Percentiles rank a stretch among this genome's conserved stretches.
Conservation (phyloP, 2,329 filamentous ascomycete genomes). For the Ophiostoma piceae region DNA sequence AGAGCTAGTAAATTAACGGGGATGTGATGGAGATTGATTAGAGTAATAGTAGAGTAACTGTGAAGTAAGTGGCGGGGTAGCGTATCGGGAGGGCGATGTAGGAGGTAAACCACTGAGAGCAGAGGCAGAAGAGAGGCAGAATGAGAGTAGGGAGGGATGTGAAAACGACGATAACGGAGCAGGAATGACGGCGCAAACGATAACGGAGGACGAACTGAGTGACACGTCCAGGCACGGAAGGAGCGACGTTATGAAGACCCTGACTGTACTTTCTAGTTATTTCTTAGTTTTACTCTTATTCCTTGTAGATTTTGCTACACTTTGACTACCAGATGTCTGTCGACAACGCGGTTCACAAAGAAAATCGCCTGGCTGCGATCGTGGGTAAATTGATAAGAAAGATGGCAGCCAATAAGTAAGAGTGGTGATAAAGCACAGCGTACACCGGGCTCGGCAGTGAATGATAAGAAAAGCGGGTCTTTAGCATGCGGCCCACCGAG, state of each 20-base stretch:
- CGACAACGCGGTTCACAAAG: too few species aligned
- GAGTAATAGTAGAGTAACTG: background rate
- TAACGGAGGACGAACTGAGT: background rate
- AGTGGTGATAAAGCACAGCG: background rate
- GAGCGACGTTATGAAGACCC: background rate
- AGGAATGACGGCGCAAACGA: background rate
- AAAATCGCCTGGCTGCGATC: background rate
- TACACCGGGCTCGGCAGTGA: constrained; percentile 5
- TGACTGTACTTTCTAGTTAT: background rate
- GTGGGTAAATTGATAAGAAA: background rate
- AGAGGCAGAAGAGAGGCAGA: background rate
- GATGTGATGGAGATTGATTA: background rate
- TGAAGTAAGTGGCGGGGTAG: background rate
- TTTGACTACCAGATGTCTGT: background rate
- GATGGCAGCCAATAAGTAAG: background rate
- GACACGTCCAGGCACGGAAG: background rate
- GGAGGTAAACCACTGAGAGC: background rate
- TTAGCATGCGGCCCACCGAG: constrained; percentile 2
- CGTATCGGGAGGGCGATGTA: background rate
- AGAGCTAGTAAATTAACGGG: background rate
- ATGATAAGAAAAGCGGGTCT: constrained; percentile 2
- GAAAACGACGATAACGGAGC: background rate
- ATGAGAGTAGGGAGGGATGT: background rate
- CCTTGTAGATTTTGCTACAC: background rate
- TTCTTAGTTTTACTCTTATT: background rate